Conservation (phyloP, 2,329 filamentous ascomycete species). For the Penicillium fuscoglaucum region DNA sequence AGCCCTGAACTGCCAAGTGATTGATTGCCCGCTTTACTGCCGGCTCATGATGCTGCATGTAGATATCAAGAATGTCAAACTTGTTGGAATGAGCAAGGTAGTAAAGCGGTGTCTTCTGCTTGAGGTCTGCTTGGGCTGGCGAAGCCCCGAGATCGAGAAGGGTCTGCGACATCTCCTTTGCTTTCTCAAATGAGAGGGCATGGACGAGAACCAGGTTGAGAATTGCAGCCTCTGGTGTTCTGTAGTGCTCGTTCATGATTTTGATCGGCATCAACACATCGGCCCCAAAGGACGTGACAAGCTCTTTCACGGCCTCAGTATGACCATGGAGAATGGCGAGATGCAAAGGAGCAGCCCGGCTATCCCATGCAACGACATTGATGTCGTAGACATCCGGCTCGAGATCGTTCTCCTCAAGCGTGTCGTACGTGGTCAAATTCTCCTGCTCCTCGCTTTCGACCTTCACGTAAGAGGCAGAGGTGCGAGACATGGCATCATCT, state of each 20-base stretch:
- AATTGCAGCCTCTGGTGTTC: conserved; percentile 59
- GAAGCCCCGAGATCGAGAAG: conserved; percentile 72
- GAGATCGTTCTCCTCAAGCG: conserved; percentile 57
- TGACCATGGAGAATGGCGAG: conserved; percentile 75
- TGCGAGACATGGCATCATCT: conserved; percentile 51
- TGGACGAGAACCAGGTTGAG: conserved; percentile 70
- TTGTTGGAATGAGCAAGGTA: conserved; percentile 59
- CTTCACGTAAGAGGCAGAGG: conserved; percentile 74
- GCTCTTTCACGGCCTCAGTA: conserved; percentile 64
- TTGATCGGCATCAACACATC: conserved; percentile 76
- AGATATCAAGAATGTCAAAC: conserved; percentile 43
- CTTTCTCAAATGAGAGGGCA: conserved; percentile 62
- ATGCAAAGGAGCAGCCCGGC: conserved; percentile 71
- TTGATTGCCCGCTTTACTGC: conserved; percentile 66
- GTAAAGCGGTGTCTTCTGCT: conserved; percentile 66
- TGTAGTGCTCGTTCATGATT: conserved; percentile 48
- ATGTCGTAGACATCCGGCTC: conserved; percentile 80
- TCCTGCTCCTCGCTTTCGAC: conserved; percentile 47
- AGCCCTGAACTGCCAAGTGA: conserved; percentile 56
- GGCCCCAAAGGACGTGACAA: conserved; percentile 73
- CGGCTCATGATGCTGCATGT: conserved; percentile 58
- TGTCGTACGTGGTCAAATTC: conserved; percentile 43
- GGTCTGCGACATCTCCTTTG: conserved; percentile 63
- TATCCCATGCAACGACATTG: conserved; percentile 78
- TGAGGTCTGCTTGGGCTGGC: conserved; percentile 68